These are phyloP conservation scores for Pseudogymnoascus sp. DNA, from an alignment of 2,329 filamentous ascomycete species.

Conservation along the genomic window DNA sequence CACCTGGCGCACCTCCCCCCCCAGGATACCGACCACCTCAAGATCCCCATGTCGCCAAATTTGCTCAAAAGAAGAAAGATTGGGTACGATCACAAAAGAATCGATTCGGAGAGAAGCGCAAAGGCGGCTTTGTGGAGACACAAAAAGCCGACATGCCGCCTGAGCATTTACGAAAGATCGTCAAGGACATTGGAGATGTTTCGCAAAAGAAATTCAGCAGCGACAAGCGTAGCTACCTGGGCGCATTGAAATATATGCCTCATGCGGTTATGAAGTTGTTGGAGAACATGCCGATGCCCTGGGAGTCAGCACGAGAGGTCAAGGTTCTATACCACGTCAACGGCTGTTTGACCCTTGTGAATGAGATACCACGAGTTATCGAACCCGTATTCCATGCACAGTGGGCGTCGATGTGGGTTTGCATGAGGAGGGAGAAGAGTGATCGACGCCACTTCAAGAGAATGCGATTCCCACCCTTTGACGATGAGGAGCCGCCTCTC, in stretches of 20 bases:
- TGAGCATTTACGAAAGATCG: constrained; percentile 95
- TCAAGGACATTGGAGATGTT: constrained; percentile 96
- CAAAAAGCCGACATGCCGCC: constrained; percentile 99
- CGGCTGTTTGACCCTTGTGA: constrained; percentile 91
- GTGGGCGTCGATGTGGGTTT: constrained; percentile 99
- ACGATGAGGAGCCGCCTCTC: constrained; percentile 94
- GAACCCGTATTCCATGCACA: constrained; percentile 97
- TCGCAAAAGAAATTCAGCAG: constrained; percentile 99
- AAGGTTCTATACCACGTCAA: constrained; percentile 99
- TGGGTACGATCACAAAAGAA: constrained; percentile 89
- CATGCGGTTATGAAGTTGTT: constrained; percentile 94
- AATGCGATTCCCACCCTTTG: constrained; percentile 97
- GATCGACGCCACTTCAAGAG: constrained; percentile 94
- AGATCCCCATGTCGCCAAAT: constrained; percentile 84
- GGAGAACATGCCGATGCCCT: constrained; percentile 99
- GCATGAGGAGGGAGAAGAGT: constrained; percentile 96
- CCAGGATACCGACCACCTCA: constrained; percentile 75
- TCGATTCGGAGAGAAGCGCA: constrained; percentile 93
- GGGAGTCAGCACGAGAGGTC: constrained; percentile 92
- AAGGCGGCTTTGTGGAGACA: constrained; percentile 92
- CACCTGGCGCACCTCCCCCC: constrained; percentile 58
- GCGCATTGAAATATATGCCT: constrained; percentile 97
- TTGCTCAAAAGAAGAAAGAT: constrained; percentile 98
- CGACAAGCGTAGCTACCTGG: constrained; percentile 95
- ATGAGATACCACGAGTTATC: constrained; percentile 92